phyloP scores from a whole-genome alignment of 306 rosid species.

The Cucumis melo region DNA sequence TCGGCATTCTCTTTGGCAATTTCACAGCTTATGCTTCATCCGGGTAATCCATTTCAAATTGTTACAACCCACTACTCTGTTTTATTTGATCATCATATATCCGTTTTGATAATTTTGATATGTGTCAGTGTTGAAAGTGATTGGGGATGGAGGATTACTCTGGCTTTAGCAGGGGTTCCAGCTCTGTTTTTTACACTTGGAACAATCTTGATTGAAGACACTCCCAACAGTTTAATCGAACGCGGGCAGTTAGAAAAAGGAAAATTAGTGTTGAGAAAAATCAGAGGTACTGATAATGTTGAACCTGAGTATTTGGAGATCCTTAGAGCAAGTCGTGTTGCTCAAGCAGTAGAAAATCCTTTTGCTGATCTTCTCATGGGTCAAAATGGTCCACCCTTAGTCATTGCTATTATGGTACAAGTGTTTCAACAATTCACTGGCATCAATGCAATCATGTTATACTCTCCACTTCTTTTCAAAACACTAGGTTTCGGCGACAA shows the following conservation, averaged over 20 bases:
- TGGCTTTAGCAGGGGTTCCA: not conserved
- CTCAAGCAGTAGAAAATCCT: not conserved
- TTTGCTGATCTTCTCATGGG: not conserved
- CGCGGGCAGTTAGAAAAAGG: not conserved
- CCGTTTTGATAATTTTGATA: too few relatives aligned
- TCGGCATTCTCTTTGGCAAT: conserved; percentile 71
- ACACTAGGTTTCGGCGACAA: not conserved
- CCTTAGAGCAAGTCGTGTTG: not conserved
- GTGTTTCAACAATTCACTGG: not conserved
- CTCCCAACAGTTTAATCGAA: not conserved
- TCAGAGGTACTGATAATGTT: not conserved
- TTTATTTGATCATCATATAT: too few relatives aligned
- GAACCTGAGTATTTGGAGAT: not conserved
- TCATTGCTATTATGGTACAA: not conserved
- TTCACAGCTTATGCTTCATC: conserved; percentile 44
- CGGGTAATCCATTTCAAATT: not conserved
- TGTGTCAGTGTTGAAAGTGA: not conserved
- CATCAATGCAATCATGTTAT: not conserved
- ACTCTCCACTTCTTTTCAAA: not conserved
- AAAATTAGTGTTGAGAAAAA: not conserved
- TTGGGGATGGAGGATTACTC: not conserved
- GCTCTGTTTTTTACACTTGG: not conserved
- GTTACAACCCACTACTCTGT: too few relatives aligned
- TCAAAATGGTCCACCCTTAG: not conserved
- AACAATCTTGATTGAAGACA: not conserved